These are phyloP conservation scores for Phytopythium montanum DNA, from an alignment of 352 stramenopile species.

Conservation along the genomic window DNA sequence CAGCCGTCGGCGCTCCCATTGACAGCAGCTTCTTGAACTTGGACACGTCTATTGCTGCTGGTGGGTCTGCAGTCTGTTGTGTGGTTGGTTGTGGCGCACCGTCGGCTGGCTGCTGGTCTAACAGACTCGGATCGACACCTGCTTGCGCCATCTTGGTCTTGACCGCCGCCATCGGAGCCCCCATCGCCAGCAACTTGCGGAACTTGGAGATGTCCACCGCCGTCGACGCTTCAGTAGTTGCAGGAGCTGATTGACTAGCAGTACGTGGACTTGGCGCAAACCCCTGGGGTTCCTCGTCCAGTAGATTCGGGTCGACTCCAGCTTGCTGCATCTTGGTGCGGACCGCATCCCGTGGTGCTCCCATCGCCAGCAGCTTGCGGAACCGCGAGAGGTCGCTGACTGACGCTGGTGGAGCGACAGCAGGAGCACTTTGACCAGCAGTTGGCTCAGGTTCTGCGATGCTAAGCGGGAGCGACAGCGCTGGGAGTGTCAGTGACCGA, in stretches of 20 bases:
- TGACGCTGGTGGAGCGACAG: conserved; percentile 6
- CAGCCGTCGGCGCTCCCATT: conserved; percentile 55
- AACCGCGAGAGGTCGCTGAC: conserved; percentile 37
- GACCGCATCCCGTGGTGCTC: conserved; percentile 75
- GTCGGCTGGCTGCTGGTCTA: conserved; percentile 27
- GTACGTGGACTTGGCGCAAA: conserved; percentile 17
- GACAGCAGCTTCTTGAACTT: conserved; percentile 66
- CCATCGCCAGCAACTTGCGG: conserved; percentile 89
- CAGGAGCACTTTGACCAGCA: background rate
- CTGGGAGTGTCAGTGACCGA: conserved; percentile 9
- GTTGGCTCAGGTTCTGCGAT: background rate
- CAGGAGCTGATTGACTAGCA: conserved; percentile 3
- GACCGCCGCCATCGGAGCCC: conserved; percentile 63
- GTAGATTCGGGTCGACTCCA: conserved; percentile 52
- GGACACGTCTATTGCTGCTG: conserved; percentile 19
- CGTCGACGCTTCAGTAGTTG: conserved; percentile 3
- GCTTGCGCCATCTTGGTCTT: conserved; percentile 68
- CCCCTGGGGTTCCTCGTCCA: conserved; percentile 42
- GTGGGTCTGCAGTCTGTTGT: background rate
- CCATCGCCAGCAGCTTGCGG: conserved; percentile 91
- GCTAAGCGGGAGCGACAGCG: conserved; percentile 19
- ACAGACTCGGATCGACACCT: conserved; percentile 42
- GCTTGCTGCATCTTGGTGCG: conserved; percentile 77
- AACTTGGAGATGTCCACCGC: conserved; percentile 63
- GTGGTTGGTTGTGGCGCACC: conserved; percentile 14